These are phyloP conservation scores for Lepidium africanum DNA, from an alignment of 345 rosid species.

Conservation along the genomic window DNA sequence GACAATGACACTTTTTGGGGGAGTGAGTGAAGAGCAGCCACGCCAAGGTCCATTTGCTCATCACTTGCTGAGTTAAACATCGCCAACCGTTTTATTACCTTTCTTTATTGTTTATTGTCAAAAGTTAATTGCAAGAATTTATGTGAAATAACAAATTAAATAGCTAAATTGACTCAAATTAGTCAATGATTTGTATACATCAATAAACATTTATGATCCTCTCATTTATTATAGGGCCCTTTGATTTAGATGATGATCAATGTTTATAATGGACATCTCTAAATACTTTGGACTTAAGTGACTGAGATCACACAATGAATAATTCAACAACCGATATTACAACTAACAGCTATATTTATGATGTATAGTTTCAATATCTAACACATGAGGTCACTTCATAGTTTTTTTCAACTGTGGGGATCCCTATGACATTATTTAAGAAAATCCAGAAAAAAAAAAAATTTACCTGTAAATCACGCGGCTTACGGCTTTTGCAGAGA, in stretches of 20 bases:
- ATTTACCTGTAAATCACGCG: conserved; percentile 18
- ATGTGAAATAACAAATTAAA: neutral
- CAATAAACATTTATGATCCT: too few species aligned
- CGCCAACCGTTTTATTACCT: conserved; percentile 4
- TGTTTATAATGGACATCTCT: too few species aligned
- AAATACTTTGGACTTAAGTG: too few species aligned
- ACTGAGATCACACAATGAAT: too few species aligned
- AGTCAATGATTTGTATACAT: neutral
- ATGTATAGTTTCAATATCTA: neutral
- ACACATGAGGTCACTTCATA: neutral
- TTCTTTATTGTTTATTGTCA: neutral
- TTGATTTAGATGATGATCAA: too few species aligned
- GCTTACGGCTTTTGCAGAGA: conserved; percentile 19
- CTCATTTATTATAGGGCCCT: too few species aligned
- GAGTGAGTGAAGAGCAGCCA: conserved; percentile 8
- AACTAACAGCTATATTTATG: too few species aligned
- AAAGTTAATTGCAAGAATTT: neutral
- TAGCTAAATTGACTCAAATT: neutral
- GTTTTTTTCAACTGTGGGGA: neutral
- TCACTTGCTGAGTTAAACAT: neutral
- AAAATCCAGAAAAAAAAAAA: neutral
- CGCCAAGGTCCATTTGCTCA: conserved; percentile 8
- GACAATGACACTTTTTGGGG: neutral
- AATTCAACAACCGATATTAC: too few species aligned
- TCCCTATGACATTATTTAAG: neutral